Conservation (phyloP, 495 filamentous ascomycete genomes). For the Opeltia flavorubescens region DNA sequence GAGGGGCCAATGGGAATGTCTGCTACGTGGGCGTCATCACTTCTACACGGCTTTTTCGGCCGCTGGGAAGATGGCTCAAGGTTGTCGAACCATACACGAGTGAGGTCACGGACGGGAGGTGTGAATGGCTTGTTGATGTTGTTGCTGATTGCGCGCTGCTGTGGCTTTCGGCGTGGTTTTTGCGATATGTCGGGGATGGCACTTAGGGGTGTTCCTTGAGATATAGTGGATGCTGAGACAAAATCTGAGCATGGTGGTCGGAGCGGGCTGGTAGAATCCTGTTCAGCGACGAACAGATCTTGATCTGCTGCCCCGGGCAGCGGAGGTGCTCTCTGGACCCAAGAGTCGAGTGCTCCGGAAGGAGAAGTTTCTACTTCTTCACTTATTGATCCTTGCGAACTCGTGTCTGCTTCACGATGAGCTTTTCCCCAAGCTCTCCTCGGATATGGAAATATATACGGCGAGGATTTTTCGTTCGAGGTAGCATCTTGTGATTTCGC, state of each 20-base stretch:
- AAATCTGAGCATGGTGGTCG: constrained; percentile 5
- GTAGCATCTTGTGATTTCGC: not conserved
- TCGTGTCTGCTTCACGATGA: not conserved
- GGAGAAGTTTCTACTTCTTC: not conserved
- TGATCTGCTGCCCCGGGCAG: not conserved
- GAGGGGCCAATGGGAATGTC: not conserved
- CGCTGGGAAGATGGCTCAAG: not conserved
- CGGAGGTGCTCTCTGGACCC: constrained; percentile 10
- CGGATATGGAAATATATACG: constrained; percentile 12
- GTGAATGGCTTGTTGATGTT: constrained; percentile 22
- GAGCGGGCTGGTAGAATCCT: not conserved
- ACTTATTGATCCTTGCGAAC: not conserved
- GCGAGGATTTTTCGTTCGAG: not conserved
- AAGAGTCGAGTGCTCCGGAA: constrained; percentile 8
- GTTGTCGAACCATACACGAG: constrained; percentile 20
- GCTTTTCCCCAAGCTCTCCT: constrained; percentile 7
- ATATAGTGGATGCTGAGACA: constrained; percentile 12
- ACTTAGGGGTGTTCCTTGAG: constrained; percentile 14
- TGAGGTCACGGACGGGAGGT: constrained; percentile 17
- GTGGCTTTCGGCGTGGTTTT: constrained; percentile 4
- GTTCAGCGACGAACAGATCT: not conserved
- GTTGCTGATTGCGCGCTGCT: constrained; percentile 7
- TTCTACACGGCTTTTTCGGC: not conserved
- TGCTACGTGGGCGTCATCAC: too few relatives aligned
- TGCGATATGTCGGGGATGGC: constrained; percentile 13